Conservation (phyloP, 2,329 filamentous ascomycete species). For the Leptographium radiaticola region DNA sequence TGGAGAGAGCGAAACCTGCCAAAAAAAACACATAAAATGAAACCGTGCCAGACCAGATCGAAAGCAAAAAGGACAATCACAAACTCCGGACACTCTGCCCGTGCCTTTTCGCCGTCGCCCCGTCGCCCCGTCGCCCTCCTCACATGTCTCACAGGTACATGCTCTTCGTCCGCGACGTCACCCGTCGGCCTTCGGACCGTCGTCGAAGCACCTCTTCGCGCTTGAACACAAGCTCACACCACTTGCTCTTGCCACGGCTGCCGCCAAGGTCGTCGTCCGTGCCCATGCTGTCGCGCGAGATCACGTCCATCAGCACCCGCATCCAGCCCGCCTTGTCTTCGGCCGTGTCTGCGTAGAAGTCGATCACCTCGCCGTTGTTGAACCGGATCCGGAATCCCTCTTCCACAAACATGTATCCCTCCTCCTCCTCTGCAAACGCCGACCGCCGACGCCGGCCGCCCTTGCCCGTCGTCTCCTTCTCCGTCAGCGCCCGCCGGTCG, state of each 20-base stretch:
- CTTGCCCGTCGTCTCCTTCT: constrained; percentile 68
- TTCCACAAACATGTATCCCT: constrained; percentile 99
- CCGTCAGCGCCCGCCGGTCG: constrained; percentile 69
- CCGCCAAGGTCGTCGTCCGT: constrained; percentile 29
- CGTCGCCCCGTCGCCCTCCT: neutral
- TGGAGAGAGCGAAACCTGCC: constrained; percentile 2
- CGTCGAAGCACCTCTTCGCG: constrained; percentile 46
- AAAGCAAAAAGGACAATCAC: constrained; percentile 1
- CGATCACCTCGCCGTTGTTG: constrained; percentile 94
- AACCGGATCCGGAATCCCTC: constrained; percentile 98
- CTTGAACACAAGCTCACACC: constrained; percentile 56
- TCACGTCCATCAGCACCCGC: constrained; percentile 65
- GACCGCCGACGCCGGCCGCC: constrained; percentile 76
- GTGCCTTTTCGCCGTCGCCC: neutral
- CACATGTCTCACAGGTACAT: constrained; percentile 30
- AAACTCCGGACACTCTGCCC: constrained; percentile 2
- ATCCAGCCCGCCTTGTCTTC: constrained; percentile 92
- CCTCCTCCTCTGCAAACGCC: constrained; percentile 94
- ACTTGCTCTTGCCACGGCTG: constrained; percentile 38
- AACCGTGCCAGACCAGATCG: neutral
- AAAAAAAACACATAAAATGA: neutral
- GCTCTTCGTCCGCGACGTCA: constrained; percentile 46
- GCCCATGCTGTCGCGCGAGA: constrained; percentile 36
- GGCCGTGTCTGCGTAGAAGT: constrained; percentile 89
- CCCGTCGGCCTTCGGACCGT: constrained; percentile 36